Conservation (phyloP, 2,329 filamentous ascomycete species). For the Cladosporium velox region DNA sequence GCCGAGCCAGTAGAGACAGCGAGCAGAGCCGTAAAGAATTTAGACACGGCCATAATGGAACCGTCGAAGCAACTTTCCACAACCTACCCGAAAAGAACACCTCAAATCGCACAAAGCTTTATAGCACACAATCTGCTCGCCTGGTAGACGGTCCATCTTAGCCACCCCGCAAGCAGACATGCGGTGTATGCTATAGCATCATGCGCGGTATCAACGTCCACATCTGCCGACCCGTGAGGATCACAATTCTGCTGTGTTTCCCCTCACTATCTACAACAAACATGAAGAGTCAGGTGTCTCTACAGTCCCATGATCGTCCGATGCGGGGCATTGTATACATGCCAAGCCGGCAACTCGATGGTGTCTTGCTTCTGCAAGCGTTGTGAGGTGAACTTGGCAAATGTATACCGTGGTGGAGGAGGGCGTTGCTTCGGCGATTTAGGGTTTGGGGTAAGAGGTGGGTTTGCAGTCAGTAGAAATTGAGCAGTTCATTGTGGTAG, state of each 20-base stretch:
- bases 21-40: not conserved
- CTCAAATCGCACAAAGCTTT: not conserved
- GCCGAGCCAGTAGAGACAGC: not conserved
- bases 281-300: not conserved
- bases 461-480: not conserved
- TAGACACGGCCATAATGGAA: constrained; percentile 20
- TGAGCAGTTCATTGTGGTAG: not conserved
- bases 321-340: not conserved
- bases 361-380: not conserved
- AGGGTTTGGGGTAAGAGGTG: not conserved
- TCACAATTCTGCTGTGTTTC: not conserved
- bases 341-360: not conserved
- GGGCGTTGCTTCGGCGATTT: not conserved
- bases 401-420: not conserved
- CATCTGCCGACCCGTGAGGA: not conserved
- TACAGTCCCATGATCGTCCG: not conserved
- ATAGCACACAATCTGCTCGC: not conserved
- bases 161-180: not conserved
- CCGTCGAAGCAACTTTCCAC: not conserved
- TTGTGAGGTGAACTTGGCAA: not conserved
- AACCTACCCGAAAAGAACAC: not conserved
- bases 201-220: not conserved
- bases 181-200: not conserved
- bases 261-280: not conserved
- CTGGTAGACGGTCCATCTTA: not conserved